Base-by-base conservation (phyloP, 1,139 yeast genomes). In the Saccharomyces hybrid region DNA sequence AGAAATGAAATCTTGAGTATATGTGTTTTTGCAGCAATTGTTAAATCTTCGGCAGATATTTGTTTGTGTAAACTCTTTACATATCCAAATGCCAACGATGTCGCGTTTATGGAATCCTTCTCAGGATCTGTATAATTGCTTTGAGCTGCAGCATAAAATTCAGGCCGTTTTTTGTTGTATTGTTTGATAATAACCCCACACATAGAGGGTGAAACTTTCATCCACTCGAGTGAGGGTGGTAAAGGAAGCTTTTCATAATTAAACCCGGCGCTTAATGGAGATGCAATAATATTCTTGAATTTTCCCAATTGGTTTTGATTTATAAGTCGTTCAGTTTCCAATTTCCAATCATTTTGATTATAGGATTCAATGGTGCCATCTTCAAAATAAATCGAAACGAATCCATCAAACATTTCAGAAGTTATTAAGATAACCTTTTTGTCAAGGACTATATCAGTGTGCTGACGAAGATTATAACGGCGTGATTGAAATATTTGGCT, bases 61-160 rank as follows among this genome's bases (percentile, higher is more conserved):
- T 67, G 69, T 47, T 69, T 60, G 54, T 70, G 72, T n/a, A 67
- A 67, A 47, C 69, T 60, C 14, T 68, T 64, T 2, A 69, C 72
- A 59, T 68, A 70, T 11, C 66, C 68, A 55, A 67, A 67, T 2
- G 72, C 72, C 49, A 66, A 63, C 3, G 71, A 66, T 1, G 67
- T 65, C 0, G 71, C 70, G 50, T 65, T 64, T 4, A 63, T 50
- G 7, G 55, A 53, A 54, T 69, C 71, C 41, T 61, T 56, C 1
- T 57, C 38, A 1, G 54, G 42, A 48, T 63, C 59, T 2, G 58
- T 55, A 3, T 56, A 50, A 14, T 61, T 61, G 4, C 58, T 53
- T 11, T 60, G 57, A n/a, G 49, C 48, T 21, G 64, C 57, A 31
- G 63, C 55, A 41, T 56, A 52, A 49, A 64, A 68, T 47, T 56